A percentile compares a stretch with the other conserved stretches of the same genome.
phyloP scores from a whole-genome alignment of 2,329 filamentous ascomycete species.

The Camptophora hylomeconis region DNA sequence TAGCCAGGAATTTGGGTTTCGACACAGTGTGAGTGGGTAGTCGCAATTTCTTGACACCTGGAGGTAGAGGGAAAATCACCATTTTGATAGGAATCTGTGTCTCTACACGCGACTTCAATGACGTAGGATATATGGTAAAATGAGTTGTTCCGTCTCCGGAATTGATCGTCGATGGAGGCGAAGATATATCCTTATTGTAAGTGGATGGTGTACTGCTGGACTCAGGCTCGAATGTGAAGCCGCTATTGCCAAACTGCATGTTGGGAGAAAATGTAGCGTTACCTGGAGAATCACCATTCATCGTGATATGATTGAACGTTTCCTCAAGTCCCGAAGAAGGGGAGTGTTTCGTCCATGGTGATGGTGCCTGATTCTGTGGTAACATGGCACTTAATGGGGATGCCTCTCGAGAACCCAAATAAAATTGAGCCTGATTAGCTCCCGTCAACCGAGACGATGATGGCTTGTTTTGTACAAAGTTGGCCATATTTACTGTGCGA shows the following conservation, averaged over 20 bases:
- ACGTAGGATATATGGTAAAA: constrained; percentile 53
- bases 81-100: constrained; percentile 88
- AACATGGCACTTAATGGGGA: constrained; percentile 25
- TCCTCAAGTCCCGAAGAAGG: constrained; percentile 32
- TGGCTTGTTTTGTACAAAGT: constrained; percentile 11
- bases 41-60: constrained; percentile 65
- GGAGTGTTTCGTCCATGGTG: constrained; percentile 28
- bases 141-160: constrained; percentile 21
- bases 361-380: constrained; percentile 20
- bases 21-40: constrained; percentile 84
- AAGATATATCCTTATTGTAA: constrained; percentile 16
- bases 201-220: constrained; percentile 24
- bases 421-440: constrained; percentile 20
- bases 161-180: constrained; percentile 16
- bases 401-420: constrained; percentile 23
- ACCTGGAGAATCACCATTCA: constrained; percentile 30
- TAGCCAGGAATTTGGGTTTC: constrained; percentile 80
- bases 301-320: constrained; percentile 31
- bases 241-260: constrained; percentile 23
- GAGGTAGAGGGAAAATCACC: constrained; percentile 61
- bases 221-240: constrained; percentile 28
- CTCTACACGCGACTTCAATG: constrained; percentile 80
- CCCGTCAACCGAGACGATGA: constrained; percentile 16
- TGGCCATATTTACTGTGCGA: constrained; percentile 6
- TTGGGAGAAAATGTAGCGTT: constrained; percentile 25